Conservation (phyloP, 1,139 yeast species). For the Candida sp. region DNA sequence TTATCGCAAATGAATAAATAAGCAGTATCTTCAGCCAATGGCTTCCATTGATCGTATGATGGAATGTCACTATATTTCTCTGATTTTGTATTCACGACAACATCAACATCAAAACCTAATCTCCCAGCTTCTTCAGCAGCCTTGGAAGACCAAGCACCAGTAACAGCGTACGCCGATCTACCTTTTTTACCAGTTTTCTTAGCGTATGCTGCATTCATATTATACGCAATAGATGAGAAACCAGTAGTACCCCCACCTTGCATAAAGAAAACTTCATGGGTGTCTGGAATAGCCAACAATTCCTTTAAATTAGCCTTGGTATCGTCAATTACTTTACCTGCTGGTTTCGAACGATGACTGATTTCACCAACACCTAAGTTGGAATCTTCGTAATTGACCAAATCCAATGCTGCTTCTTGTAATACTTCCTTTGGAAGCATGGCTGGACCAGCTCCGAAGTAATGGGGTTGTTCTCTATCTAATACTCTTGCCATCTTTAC, state of each 20-base stretch:
- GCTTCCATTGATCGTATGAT: conserved; percentile 58
- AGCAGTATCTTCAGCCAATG: conserved; percentile 56
- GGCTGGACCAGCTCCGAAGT: conserved; percentile 99
- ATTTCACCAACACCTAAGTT: conserved; percentile 94
- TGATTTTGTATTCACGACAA: conserved; percentile 63
- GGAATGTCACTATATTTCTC: conserved; percentile 72
- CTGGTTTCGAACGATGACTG: conserved; percentile 89
- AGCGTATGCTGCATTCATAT: conserved; percentile 73
- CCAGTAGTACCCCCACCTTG: conserved; percentile 99
- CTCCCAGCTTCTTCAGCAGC: conserved; percentile 83
- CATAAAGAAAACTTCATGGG: conserved; percentile 89
- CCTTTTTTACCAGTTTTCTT: conserved; percentile 68
- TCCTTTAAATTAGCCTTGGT: conserved; percentile 66
- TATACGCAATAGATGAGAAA: conserved; percentile 83
- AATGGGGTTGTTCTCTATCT: conserved; percentile 70
- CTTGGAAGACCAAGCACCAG: conserved; percentile 93
- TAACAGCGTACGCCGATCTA: conserved; percentile 81
- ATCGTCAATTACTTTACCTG: conserved; percentile 69
- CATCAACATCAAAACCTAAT: conserved; percentile 73
- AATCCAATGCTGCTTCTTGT: conserved; percentile 82
- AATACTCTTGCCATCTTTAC: conserved; percentile 17
- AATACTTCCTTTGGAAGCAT: conserved; percentile 78
- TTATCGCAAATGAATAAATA: conserved; percentile 91
- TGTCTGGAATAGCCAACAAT: conserved; percentile 75
- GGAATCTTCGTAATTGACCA: conserved; percentile 61